Base-by-base conservation (phyloP, 2,329 filamentous ascomycete species). In the Aureobasidium zeae region DNA sequence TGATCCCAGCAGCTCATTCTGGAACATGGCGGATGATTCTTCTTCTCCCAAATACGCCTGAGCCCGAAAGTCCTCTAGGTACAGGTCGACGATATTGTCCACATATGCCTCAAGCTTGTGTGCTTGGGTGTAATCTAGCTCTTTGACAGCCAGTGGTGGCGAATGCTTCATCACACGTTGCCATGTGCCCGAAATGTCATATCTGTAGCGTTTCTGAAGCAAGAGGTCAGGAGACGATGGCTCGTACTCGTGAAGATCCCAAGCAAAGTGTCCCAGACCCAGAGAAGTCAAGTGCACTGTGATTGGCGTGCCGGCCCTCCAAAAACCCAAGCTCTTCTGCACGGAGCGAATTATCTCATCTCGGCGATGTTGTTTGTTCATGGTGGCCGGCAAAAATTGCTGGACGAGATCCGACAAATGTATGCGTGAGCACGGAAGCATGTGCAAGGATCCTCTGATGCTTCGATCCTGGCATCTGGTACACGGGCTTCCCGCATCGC, bases 191-290 rank as follows among this genome's bases (percentile, higher is more conserved):
- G 53, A 16, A 3, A 26, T 19, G 4, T 38, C 57, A 49, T 44
- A 57, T 44, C 43, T 57, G 55, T 9, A 62, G 67, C 70, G 67
- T 25, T 63, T 55, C 42, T 69, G 66, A 6, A 55, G 53, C 6
- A 66, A 45, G 10, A 69, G 51, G 29, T 66, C 63, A 3, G 57
- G 48, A 5, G 60, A 65, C 25, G 56, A 59, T 1, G 69, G 68
- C 7, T 57, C 39, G 38, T 71, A 72, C 44, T 71, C 68, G 49
- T 69, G 66, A 13, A 70, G 56, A 43, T 65, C 63, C 55, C 67
- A 68, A 1, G 56, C 51, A 8, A 71, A 60, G 57, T n/a, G 65
- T 65, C 47, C 56, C 61, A 47, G 66, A 64, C 17, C 66, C 63
- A 36, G 28, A 30, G 62, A 63, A 9, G 63, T 68, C 50, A 71